These are phyloP conservation scores for Malassezia arunalokei DNA, from an alignment of 1,284 basidiomycete genomes.

Conservation along the genomic window DNA sequence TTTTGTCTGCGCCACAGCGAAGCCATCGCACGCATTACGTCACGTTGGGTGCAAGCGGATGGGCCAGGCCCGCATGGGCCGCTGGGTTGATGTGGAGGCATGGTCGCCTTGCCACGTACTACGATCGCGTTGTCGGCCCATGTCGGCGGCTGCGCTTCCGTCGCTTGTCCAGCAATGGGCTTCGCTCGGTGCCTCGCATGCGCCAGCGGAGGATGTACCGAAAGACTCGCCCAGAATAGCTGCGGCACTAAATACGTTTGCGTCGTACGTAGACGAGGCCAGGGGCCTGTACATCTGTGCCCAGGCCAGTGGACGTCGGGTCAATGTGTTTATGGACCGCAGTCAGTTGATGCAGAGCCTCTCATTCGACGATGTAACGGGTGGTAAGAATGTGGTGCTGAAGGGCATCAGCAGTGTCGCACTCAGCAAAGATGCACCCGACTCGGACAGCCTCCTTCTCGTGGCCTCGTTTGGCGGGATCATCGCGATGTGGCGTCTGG, in stretches of 20 bases:
- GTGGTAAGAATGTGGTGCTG: background rate
- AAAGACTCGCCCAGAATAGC: slow-evolving; percentile 6
- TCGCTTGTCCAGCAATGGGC: slow-evolving; percentile 15
- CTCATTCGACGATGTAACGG: slow-evolving; percentile 8
- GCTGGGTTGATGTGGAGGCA: slow-evolving; percentile 5
- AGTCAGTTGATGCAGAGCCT: slow-evolving; percentile 8
- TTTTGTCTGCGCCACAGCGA: slow-evolving; percentile 3
- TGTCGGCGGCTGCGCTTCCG: background rate
- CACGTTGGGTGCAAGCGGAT: too few relatives aligned
- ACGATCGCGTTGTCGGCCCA: background rate
- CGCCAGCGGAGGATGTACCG: slow-evolving; percentile 2
- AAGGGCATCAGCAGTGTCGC: slow-evolving; percentile 9
- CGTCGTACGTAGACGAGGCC: slow-evolving; percentile 1
- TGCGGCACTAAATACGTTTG: slow-evolving; percentile 13
- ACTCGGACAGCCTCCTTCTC: slow-evolving; percentile 9
- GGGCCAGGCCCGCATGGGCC: background rate
- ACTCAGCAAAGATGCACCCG: background rate
- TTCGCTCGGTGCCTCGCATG: slow-evolving; percentile 12
- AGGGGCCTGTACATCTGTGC: slow-evolving; percentile 8
- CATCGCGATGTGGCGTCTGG: slow-evolving; percentile 12
- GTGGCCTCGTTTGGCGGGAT: slow-evolving; percentile 8
- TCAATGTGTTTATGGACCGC: slow-evolving; percentile 7
- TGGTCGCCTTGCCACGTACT: too few relatives aligned
- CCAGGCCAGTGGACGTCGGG: slow-evolving; percentile 11
- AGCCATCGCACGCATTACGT: too few relatives aligned